phyloP scores from a whole-genome alignment of 2,329 filamentous ascomycete genomes.

The Simplicillium sp. region DNA sequence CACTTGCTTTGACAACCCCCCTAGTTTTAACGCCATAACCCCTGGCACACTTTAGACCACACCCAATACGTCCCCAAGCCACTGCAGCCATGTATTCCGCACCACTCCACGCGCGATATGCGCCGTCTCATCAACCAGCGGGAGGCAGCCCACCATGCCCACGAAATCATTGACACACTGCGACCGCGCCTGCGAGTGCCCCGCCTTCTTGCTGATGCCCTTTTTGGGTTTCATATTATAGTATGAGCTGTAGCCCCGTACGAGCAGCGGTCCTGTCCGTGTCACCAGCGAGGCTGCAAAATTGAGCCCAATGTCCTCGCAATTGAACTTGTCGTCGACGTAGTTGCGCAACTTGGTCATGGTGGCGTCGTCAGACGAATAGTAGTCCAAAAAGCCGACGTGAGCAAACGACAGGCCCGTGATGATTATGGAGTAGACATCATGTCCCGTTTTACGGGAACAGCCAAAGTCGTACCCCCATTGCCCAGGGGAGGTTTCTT shows the following conservation, averaged over 20 bases:
- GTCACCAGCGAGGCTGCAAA: conserved; percentile 23
- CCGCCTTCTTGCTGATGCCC: conserved; percentile 22
- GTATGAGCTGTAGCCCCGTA: conserved; percentile 21
- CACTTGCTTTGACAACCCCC: no score
- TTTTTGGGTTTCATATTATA: conserved; percentile 19
- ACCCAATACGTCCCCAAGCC: no score
- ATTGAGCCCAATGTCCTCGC: conserved; percentile 30
- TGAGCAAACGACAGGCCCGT: conserved; percentile 27
- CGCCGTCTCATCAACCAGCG: conserved; percentile 11
- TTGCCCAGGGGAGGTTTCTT: conserved; percentile 12
- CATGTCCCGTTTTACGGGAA: conserved; percentile 13
- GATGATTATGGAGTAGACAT: conserved; percentile 23
- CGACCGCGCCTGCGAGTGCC: conserved; percentile 22
- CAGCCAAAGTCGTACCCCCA: conserved; percentile 23
- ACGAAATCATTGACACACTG: conserved; percentile 24
- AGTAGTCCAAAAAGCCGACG: conserved; percentile 27
- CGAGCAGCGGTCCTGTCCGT: conserved; percentile 21
- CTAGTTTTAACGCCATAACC: no score
- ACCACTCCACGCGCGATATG: no score
- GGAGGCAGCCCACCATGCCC: conserved; percentile 23
- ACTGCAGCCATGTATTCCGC: no score
- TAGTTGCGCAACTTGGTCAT: conserved; percentile 22
- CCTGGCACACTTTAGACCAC: no score
- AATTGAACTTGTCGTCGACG: conserved; percentile 28
- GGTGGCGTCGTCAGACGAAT: conserved; percentile 22